Base-by-base conservation (phyloP, 768 basidiomycete genomes). In the Strobilomyces dryophilus region DNA sequence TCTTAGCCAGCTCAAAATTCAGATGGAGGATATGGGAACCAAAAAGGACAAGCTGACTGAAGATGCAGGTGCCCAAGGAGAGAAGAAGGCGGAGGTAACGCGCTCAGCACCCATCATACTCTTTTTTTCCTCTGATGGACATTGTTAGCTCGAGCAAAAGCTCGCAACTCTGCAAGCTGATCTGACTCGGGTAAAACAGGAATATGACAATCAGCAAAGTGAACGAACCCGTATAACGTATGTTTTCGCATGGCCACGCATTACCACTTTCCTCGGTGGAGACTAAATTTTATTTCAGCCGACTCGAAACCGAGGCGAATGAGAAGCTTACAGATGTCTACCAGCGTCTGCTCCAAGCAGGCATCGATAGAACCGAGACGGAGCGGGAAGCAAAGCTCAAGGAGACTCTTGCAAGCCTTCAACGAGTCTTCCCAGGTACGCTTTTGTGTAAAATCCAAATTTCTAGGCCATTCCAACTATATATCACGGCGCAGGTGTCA, bases 301-400 rank as follows among this genome's bases (percentile, higher is more conserved):
- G 92, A 73, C 80, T 93, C 12, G 94, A 97, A 68, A 81, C 83
- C 0, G 95, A 99, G 62, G 81, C 87, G 24, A 95, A 95, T 65
- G 95, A 95, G 71, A 94, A 95, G 66, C 80, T 99, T 6, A 79
- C 84, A 47, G 84, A 83, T 14, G 78, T 91, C 4, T 89, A 91
- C 63, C 79, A 84, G 44, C 87, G 97, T 63, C 79, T 99, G 4
- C 74, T 93, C 14, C 89, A 95, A 66, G 95, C 95, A 1, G 91
- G 92, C 27, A 85, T 91, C 1, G 95, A 98, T 63, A 87, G 76
- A 70, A 83, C 84, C 43, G 92, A 97, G 69, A 85, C 85, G 0
- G 92, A 98, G 64, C 79, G 85, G 21, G 95, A 98, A 62, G 76
- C 71, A 6, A 85, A 79, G 65, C 74, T 95, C 52, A 95, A 93